Evolutionary conservation across 768 basidiomycete genomes (phyloP), one percentile per base, ranked within the genome.

Genomic region (Xerocomus brunneocitrinus): DNA sequence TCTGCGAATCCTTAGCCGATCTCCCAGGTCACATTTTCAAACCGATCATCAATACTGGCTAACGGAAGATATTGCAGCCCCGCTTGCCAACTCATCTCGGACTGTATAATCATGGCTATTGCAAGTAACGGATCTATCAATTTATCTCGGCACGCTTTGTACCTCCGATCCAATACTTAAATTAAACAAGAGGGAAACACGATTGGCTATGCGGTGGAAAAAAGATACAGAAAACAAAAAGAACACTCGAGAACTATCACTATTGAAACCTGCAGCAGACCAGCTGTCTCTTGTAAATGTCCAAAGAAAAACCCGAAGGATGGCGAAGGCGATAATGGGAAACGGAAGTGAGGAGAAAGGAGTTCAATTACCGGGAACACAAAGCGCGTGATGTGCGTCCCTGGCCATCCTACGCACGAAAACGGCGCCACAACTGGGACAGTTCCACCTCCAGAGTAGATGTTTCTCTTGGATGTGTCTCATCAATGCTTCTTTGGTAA

Each of bases 381-480:
- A 67, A 44, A 34, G 54, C 10, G 30, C 36, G 35, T 57, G 34
- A 43, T 67, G 66, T 12, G 31, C 22, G 13, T 68, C 55, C 49
- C 66, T 67, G 42, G 27, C 41, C 14, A n/a, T 8, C 50, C 58
- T 53, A 8, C 52, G 40, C 1, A 24, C 5, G 58, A 67, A 67
- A 10, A 34, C 50, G 9, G 45, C 10, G 12, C 66, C 66, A 12
- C 66, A 67, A 25, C 43, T 56, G 9, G 58, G 55, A 46, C 66
- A 67, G 31, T 52, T 24, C 63, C 65, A 67, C 49, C 16, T 59
- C 66, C 66, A 67, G 16, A 22, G 31, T 4, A 67, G 16, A 27
- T 67, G 66, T 25, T 5, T 61, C 49, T 69, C 67, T 39, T 60
- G 64, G 7, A 67, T 56, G 24, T 67, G 66, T 31, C 14, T 59